Conservation (phyloP, 768 basidiomycete genomes). For the Agaricus sinodeliciosus region DNA sequence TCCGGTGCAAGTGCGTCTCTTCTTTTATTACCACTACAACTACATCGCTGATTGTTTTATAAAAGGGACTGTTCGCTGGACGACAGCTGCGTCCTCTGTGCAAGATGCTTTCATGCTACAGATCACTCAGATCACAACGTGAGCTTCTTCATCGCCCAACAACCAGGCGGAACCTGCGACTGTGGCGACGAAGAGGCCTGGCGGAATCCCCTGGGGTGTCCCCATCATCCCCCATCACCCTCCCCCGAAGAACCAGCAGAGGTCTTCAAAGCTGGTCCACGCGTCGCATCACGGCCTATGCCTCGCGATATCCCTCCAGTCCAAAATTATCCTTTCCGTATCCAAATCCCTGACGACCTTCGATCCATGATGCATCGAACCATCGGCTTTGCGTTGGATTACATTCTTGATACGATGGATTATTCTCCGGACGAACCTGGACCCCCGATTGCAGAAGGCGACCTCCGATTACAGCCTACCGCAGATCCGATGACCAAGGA, state of each 20-base stretch:
- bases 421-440: slow-evolving; percentile 73
- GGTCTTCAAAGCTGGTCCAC: slow-evolving; percentile 4
- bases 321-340: slow-evolving; percentile 51
- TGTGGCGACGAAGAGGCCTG: slow-evolving; percentile 92
- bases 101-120: slow-evolving; percentile 85
- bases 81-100: slow-evolving; percentile 86
- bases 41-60: not conserved
- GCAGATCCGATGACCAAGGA: slow-evolving; percentile 77
- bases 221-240: slow-evolving; percentile 62
- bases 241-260: slow-evolving; percentile 24
- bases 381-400: slow-evolving; percentile 74
- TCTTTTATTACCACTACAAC: not conserved
- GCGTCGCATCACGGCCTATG: slow-evolving; percentile 22
- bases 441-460: slow-evolving; percentile 61
- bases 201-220: slow-evolving; percentile 61
- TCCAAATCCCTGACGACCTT: slow-evolving; percentile 54
- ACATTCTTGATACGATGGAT: slow-evolving; percentile 76
- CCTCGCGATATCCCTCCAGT: slow-evolving; percentile 53
- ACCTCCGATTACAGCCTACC: slow-evolving; percentile 66
- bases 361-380: slow-evolving; percentile 71
- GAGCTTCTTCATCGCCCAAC: slow-evolving; percentile 88
- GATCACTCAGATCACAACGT: slow-evolving; percentile 85
- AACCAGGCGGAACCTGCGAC: slow-evolving; percentile 91
- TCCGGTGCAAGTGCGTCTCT: slow-evolving; percentile 80
- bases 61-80: slow-evolving; percentile 85